phyloP scores from a whole-genome alignment of 345 rosid species.

The Salix udensis region DNA sequence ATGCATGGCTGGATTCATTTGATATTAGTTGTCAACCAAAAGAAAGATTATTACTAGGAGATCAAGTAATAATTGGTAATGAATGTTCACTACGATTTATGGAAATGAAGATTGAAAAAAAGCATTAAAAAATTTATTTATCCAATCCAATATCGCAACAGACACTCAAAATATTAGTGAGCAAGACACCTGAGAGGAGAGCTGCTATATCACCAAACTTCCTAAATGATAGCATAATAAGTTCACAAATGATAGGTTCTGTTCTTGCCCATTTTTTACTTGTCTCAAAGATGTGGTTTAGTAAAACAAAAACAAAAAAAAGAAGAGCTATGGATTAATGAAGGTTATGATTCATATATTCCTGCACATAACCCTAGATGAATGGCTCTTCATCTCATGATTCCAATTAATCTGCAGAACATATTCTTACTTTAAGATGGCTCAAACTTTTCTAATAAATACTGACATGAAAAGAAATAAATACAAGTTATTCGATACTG shows the following conservation, averaged over 20 bases:
- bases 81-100: background rate
- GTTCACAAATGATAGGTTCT: background rate
- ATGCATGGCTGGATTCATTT: slow-evolving; percentile 64
- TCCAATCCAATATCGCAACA: background rate
- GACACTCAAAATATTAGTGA: background rate
- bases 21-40: slow-evolving; percentile 15
- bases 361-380: background rate
- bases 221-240: background rate
- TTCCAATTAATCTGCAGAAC: no score
- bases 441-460: no score
- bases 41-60: slow-evolving; percentile 1
- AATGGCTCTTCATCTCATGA: background rate
- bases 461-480: no score
- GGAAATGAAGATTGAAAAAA: background rate
- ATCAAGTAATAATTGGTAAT: background rate
- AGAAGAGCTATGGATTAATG: no score
- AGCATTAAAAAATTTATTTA: background rate
- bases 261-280: no score
- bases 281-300: no score
- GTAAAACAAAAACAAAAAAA: no score
- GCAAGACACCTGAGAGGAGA: slow-evolving; percentile 1
- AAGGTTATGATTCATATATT: background rate
- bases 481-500: background rate
- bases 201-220: background rate
- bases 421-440: no score